A percentile compares a stretch with the other conserved stretches of the same genome.
Conservation (phyloP, 2,329 filamentous ascomycete species). For the Colletotrichum sp. region DNA sequence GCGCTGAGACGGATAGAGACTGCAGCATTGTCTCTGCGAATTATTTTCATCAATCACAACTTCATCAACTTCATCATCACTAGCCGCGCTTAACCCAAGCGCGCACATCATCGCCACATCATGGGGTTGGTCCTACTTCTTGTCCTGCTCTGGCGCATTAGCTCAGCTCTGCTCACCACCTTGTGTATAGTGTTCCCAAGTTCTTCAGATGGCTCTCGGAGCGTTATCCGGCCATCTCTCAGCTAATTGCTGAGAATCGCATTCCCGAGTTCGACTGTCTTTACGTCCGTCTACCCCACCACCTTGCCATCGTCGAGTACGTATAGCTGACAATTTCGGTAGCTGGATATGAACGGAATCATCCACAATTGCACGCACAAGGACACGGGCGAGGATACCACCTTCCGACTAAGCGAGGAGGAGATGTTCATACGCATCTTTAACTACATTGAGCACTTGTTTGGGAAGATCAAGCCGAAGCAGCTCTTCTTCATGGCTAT, state of each 20-base stretch:
- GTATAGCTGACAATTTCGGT: conserved; percentile 37
- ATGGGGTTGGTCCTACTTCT: conserved; percentile 31
- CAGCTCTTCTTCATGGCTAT: conserved; percentile 99
- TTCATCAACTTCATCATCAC: not conserved
- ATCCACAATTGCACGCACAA: conserved; percentile 99
- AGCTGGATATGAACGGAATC: conserved; percentile 98
- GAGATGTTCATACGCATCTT: conserved; percentile 99
- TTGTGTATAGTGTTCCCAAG: conserved; percentile 68
- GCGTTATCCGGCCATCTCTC: conserved; percentile 97
- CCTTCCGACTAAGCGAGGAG: conserved; percentile 93
- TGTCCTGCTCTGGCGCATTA: not conserved
- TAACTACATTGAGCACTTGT: conserved; percentile 99
- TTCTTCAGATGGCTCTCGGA: conserved; percentile 99
- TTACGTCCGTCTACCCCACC: conserved; percentile 62
- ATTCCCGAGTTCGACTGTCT: conserved; percentile 99
- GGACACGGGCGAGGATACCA: conserved; percentile 83
- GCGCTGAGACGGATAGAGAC: not conserved
- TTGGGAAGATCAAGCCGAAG: conserved; percentile 98
- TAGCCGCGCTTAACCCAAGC: conserved; percentile 8
- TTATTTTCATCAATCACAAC: not conserved
- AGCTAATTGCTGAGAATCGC: conserved; percentile 97
- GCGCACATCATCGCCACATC: conserved; percentile 20
- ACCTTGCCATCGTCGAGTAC: conserved; percentile 27
- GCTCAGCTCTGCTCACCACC: not conserved
- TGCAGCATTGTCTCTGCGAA: not conserved